These are phyloP conservation scores for Fusarium gaditjirri DNA, from an alignment of 2,329 filamentous ascomycete species.

Conservation along the genomic window DNA sequence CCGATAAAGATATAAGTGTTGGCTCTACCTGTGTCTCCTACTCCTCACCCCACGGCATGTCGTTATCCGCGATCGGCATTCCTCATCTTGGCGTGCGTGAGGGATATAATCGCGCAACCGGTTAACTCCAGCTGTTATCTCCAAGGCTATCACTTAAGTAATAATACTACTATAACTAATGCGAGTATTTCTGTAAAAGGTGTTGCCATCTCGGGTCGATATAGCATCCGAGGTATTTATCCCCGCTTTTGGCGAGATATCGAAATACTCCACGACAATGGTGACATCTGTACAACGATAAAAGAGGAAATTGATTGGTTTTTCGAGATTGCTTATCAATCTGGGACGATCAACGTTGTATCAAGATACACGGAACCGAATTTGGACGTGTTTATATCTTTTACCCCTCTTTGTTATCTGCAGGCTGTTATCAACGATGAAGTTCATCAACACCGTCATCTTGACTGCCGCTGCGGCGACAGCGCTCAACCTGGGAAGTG, in stretches of 20 bases:
- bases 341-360: not conserved
- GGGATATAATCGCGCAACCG: not conserved
- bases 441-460: not conserved
- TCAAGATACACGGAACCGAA: not conserved
- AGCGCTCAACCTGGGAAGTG: not conserved
- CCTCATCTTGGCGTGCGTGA: not conserved
- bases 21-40: not conserved
- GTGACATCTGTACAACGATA: not conserved
- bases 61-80: not conserved
- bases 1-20: rapidly evolving
- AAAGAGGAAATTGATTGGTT: not conserved
- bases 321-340: not conserved
- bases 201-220: not conserved
- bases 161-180: not conserved
- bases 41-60: not conserved
- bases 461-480: not conserved
- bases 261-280: not conserved
- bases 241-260: not conserved
- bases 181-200: not conserved
- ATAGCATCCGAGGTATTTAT: not conserved
- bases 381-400: not conserved
- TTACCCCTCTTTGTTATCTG: not conserved
- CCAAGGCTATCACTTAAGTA: not conserved
- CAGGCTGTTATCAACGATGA: not conserved
- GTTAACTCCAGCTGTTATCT: not conserved